Evolutionary conservation across 2,329 filamentous ascomycete species (phyloP), one percentile per base, ranked within the genome.

Genomic region (Apiospora marii): DNA sequence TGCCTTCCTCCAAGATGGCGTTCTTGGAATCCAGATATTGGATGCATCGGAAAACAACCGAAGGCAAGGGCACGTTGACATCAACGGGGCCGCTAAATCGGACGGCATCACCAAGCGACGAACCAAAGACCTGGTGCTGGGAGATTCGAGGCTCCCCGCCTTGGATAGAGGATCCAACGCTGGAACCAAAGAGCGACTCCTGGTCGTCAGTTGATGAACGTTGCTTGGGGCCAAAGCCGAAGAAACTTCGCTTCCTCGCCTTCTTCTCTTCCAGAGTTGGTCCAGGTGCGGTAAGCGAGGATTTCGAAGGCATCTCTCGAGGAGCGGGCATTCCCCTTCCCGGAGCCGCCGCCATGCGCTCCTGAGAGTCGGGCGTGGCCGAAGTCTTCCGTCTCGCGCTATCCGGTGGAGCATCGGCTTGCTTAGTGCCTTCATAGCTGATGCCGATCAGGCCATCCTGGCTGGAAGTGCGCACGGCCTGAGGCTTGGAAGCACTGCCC

Each of bases 21-120:
- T 93, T 91, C 84, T 95, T 95, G 8, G 90, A 89, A 76, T 94
- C 92, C 24, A 99, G 88, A 81, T 98, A 99, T 81, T 98, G 94
- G 74, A 99, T 93, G 80, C 95, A 98, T 72, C 96, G 92, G 83
- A 97, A 99, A 12, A 98, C 94, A 2, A 99, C 96, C 8, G 96
- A 94, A 1, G 96, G 96, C 41, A 99, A 85, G 41, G 93, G 92
- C 8, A 94, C 91, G 73, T 91, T 89, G 64, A 94, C 87, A 72
- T 94, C 93, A 16, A 86, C 83, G 0, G 95, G 95, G 16, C 91
- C 88, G 77, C 93, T 95, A 80, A 90, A 93, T 73, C 93, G 91
- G 10, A 98, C 95, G 37, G 96, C 96, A 78, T 98, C 96, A 12
- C 91, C 91, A 70, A 99, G 85, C 6, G 94, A 90, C 44, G 94